A percentile compares a stretch with the other conserved stretches of the same genome.
phyloP scores from a whole-genome alignment of 1,284 basidiomycete genomes.

The Austroboletus novae-zelandiae region DNA sequence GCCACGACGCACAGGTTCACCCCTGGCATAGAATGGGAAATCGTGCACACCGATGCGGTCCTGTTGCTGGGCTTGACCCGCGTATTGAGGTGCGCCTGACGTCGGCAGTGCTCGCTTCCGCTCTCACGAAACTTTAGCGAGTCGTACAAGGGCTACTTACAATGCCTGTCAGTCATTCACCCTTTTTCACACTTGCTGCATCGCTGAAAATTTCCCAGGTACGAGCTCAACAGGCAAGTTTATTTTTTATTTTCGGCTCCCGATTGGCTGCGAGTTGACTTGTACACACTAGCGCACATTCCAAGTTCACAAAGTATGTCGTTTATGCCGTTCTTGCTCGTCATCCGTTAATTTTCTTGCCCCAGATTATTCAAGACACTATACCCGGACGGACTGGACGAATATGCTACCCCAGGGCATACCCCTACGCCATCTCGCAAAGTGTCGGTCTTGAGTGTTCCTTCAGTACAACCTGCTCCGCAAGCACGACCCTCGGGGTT shows the following conservation, averaged over 20 bases:
- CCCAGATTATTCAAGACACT: conserved; percentile 67
- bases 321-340: background rate
- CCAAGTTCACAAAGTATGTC: conserved; percentile 66
- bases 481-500: conserved; percentile 33
- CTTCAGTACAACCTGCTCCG: conserved; percentile 21
- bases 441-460: conserved; percentile 30
- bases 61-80: conserved; percentile 67
- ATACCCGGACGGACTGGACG: conserved; percentile 64
- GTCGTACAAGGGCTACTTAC: conserved; percentile 74
- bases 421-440: conserved; percentile 44
- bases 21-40: conserved; percentile 69
- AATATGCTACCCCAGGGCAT: conserved; percentile 47
- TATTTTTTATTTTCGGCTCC: conserved; percentile 5
- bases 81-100: conserved; percentile 54
- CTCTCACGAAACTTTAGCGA: conserved; percentile 43
- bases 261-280: conserved; percentile 12
- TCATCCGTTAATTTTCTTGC: background rate
- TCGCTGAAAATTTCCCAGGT: conserved; percentile 34
- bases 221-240: conserved; percentile 58
- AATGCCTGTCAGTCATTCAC: conserved; percentile 57
- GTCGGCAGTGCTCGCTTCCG: background rate
- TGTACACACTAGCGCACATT: conserved; percentile 52
- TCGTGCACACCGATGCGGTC: conserved; percentile 67
- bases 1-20: conserved; percentile 47
- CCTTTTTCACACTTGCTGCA: background rate